Evolutionary conservation across 192 early-diverging fungal species (phyloP), one percentile per base, ranked within the genome.

Genomic region (Physocladia obscura): DNA sequence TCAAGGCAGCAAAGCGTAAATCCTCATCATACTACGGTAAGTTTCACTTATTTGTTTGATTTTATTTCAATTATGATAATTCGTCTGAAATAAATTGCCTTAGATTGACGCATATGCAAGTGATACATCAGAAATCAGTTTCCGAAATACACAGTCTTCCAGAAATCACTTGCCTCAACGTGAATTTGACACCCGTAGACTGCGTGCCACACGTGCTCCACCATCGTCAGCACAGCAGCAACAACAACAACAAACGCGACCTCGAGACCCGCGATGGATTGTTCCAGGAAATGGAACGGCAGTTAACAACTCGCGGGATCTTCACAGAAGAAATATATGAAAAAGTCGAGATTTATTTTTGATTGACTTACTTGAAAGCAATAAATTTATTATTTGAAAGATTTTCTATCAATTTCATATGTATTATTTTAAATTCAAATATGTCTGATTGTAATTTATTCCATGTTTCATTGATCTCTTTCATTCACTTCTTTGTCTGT

Each of bases 191-290:
- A 51, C 49, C 36, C 3, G 62, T 21, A 21, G 30, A 13, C 17
- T 47, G 21, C 2, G 49, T 5, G 34, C 24, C 31, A 21, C 49
- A n/a, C 19, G 62, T 2, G 8, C 15, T 21, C 26, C n/a, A n/a
- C 6, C 15, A 29, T 11, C 11, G 13, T 17, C 57, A 13, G n/a
- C 11, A 17, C 19, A 37, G 27, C 57, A 29, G 17, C 38, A 13
- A 13, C 38, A 19, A 38, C 30, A 47, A 19, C 40, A 57, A 27
- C 60, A 62, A 62, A 5, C 5, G 21, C 60, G 39, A 37, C 40
- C 60, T 13, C 11, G 36, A 8, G 62, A 65, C 35, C 62, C 62
- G 48, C 6, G 62, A n/a, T 65, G 62, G 62, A 65, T 65, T 21
- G 30, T 38, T 11, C 62, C 62, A 19, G 62, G 62, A 21, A 47